phyloP scores from a whole-genome alignment of 257 asterid species.

The Nicotiana obtusifolia region DNA sequence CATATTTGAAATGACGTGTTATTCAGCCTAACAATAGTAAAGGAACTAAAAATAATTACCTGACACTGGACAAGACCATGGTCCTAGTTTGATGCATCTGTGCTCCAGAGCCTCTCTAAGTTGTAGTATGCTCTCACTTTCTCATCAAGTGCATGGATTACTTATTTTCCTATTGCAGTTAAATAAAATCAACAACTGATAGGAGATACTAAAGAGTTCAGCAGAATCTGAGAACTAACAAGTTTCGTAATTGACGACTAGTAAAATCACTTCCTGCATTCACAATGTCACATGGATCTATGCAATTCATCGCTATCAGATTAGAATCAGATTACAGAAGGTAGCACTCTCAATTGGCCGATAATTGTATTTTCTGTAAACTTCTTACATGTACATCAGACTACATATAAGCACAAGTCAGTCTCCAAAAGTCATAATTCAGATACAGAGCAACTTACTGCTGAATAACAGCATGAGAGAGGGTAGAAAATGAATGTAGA shows the following conservation, averaged over 20 bases:
- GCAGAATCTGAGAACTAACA: neutral
- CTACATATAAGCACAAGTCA: neutral
- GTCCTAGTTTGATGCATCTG: conserved; percentile 35
- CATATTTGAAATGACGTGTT: neutral
- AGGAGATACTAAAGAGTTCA: neutral
- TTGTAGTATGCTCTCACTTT: conserved; percentile 90
- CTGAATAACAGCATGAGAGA: neutral
- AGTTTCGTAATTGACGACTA: neutral
- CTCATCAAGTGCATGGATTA: conserved; percentile 88
- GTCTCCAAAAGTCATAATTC: neutral
- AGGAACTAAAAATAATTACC: neutral
- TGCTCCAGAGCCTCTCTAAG: conserved; percentile 71
- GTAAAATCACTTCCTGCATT: neutral
- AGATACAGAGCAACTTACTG: neutral
- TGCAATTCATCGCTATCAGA: neutral
- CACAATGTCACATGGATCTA: neutral
- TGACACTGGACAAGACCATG: conserved; percentile 28
- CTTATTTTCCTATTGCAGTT: conserved; percentile 45
- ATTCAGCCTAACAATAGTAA: neutral
- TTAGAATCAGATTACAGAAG: neutral
- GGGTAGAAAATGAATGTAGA: neutral
- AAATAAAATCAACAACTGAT: neutral
- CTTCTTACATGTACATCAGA: neutral
- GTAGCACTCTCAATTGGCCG: neutral
- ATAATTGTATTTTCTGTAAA: neutral